Evolutionary conservation across 2,329 filamentous ascomycete species (phyloP).

Genomic region (Parafenestella ontariensis): DNA sequence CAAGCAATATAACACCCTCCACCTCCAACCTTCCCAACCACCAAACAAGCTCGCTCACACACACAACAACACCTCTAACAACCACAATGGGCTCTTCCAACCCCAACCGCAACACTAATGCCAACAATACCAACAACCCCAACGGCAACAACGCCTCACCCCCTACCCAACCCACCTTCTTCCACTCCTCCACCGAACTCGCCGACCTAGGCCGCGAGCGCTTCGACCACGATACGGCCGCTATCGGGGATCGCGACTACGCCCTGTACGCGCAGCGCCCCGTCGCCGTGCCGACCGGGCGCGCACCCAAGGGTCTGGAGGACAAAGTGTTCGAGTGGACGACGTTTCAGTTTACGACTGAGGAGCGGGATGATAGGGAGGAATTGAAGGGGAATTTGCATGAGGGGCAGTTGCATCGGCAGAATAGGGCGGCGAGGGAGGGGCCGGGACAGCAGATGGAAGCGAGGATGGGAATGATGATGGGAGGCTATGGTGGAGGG

Average conservation of each 20-base stretch:
- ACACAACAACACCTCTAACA: not conserved
- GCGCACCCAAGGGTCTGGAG: slow-evolving; percentile 35
- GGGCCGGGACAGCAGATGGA: not conserved
- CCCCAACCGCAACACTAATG: too few relatives aligned
- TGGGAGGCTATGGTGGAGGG: too few relatives aligned
- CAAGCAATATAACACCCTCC: too few relatives aligned
- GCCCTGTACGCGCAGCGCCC: slow-evolving; percentile 22
- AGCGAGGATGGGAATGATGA: not conserved
- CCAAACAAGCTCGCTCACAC: not conserved
- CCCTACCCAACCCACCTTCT: slow-evolving; percentile 4
- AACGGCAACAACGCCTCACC: not conserved
- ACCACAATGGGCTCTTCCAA: not conserved
- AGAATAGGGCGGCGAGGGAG: slow-evolving; percentile 33
- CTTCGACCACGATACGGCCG: slow-evolving; percentile 42
- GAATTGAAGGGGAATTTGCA: slow-evolving; percentile 46
- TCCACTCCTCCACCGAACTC: slow-evolving; percentile 27
- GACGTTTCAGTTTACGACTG: slow-evolving; percentile 34
- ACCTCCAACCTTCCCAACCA: too few relatives aligned
- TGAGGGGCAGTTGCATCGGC: slow-evolving; percentile 43
- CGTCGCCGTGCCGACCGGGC: slow-evolving; percentile 27
- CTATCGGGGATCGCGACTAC: slow-evolving; percentile 35
- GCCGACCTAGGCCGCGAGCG: slow-evolving; percentile 38
- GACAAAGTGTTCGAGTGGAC: slow-evolving; percentile 39
- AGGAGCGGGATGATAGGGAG: slow-evolving; percentile 32
- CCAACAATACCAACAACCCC: not conserved